Percentiles rank a stretch among this genome's conserved stretches.
phyloP scores from a whole-genome alignment of 108 stramenopile genomes.

The Bacterosira constricta region DNA sequence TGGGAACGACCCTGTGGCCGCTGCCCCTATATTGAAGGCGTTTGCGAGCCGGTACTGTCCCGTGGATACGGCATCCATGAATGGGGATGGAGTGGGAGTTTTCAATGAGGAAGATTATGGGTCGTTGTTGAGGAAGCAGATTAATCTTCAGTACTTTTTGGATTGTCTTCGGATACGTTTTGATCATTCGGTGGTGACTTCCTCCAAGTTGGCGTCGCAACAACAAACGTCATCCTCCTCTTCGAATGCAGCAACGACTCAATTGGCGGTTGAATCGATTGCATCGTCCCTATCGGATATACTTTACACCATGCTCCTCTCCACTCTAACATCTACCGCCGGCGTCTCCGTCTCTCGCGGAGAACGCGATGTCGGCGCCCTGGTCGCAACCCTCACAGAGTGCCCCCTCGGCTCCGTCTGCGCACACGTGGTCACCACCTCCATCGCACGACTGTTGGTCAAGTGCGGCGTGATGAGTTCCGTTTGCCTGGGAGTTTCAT shows the following conservation, averaged over 20 bases:
- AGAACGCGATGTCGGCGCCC: constrained; percentile 82
- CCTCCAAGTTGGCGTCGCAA: neutral
- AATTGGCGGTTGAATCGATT: constrained; percentile 46
- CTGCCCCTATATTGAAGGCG: constrained; percentile 52
- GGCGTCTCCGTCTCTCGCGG: constrained; percentile 66
- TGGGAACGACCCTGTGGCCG: constrained; percentile 60
- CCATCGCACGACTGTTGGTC: constrained; percentile 69
- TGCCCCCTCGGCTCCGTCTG: constrained; percentile 73
- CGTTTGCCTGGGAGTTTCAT: constrained; percentile 11
- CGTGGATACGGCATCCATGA: neutral
- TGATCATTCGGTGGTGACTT: constrained; percentile 25
- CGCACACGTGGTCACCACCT: constrained; percentile 66
- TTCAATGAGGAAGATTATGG: constrained; percentile 40
- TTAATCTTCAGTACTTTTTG: constrained; percentile 83
- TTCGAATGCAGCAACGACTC: neutral
- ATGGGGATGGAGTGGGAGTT: neutral
- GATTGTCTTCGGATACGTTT: constrained; percentile 69
- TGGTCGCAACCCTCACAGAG: constrained; percentile 76
- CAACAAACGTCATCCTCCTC: no score
- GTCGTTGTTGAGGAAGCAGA: constrained; percentile 69
- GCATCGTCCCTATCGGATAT: constrained; percentile 53
- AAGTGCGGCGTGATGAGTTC: constrained; percentile 69
- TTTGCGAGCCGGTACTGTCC: constrained; percentile 55
- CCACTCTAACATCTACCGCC: constrained; percentile 56
- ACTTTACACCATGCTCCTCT: constrained; percentile 73